Base-by-base conservation (phyloP, 805 yeast genomes). In the Monosporozyma yasuniensis region DNA sequence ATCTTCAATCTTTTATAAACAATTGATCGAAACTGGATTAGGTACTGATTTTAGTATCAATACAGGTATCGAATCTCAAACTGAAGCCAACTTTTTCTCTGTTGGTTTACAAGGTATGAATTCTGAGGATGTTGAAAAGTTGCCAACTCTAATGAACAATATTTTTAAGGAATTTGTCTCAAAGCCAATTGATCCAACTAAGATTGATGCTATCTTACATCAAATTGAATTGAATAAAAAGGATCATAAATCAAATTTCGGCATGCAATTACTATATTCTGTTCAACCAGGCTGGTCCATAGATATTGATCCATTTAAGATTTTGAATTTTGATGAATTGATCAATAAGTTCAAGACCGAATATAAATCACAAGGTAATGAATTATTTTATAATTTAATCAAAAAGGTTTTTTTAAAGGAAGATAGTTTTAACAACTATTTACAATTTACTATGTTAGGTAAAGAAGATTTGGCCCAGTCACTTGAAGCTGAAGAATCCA, bases 221-320 rank as follows among this genome's bases (percentile, higher is more conserved):
- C 98, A 90, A 64, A 68, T 89, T 34, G 99, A 93, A 64, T 69
- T 93, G 28, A 68, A 80, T 34, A 83, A 87, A 63, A 87, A 87
- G 58, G 90, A 88, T 56, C 95, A 89, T 54, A 89, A 84, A 57
- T 83, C 98, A 0, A 86, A 87, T 52, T 93, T 88, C 70, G 99
- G 99, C 10, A 70, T 93, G 72, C 81, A 81, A 35, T 64, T 91
- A 44, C 71, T 91, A 32, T 80, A 80, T 61, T 76, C 87, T 1
- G 54, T 93, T 8, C 77, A 87, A n/a, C 87, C 96, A 8, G 81
- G 87, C 9, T 89, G 96, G 87, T 82, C 85, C 47, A 88, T 88
- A 63, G 79, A 78, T 21, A 76, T 79, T n/a, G 87, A 87, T 65
- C 95, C 95, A 1, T 71, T 91, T 56, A 76, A 79, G 11, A 58